Conservation (phyloP, 345 rosid genomes). For the Chamaenerion angustifolium region DNA sequence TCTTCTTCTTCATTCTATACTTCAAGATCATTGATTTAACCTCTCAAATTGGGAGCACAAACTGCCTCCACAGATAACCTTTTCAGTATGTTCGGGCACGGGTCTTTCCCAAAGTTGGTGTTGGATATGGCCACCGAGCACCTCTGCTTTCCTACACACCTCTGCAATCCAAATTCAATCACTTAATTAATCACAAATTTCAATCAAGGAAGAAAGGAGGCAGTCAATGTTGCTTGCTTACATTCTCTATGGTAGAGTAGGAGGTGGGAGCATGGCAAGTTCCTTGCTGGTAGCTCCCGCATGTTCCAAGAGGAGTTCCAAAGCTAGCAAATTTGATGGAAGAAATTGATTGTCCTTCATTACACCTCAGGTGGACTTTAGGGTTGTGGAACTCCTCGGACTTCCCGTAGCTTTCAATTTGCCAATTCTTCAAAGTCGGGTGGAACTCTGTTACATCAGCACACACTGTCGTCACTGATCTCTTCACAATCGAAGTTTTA, state of each 20-base stretch:
- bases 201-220: too few species aligned
- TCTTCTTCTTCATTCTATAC: too few species aligned
- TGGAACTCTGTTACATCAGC: slow-evolving; percentile 86
- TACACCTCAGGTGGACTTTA: slow-evolving; percentile 76
- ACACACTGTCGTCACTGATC: slow-evolving; percentile 68
- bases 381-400: slow-evolving; percentile 75
- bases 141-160: slow-evolving; percentile 69
- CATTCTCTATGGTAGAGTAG: slow-evolving; percentile 67
- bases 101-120: slow-evolving; percentile 70
- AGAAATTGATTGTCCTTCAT: slow-evolving; percentile 62
- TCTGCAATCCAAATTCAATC: slow-evolving; percentile 25
- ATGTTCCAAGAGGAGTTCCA: slow-evolving; percentile 94
- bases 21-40: too few species aligned
- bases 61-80: slow-evolving; percentile 69
- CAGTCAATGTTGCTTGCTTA: slow-evolving; percentile 6
- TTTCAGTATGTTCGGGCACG: slow-evolving; percentile 78
- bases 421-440: slow-evolving; percentile 95
- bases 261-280: slow-evolving; percentile 79
- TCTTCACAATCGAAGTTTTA: slow-evolving; percentile 62
- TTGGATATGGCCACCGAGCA: slow-evolving; percentile 69
- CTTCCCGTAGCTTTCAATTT: slow-evolving; percentile 90
- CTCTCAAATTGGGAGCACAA: slow-evolving; percentile 35
- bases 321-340: slow-evolving; percentile 92
- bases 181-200: not conserved
- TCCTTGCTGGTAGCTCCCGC: slow-evolving; percentile 93